Evolutionary conservation across 2,329 filamentous ascomycete species (phyloP), one percentile per base, ranked within the genome.

Genomic region (Cadophora malorum): DNA sequence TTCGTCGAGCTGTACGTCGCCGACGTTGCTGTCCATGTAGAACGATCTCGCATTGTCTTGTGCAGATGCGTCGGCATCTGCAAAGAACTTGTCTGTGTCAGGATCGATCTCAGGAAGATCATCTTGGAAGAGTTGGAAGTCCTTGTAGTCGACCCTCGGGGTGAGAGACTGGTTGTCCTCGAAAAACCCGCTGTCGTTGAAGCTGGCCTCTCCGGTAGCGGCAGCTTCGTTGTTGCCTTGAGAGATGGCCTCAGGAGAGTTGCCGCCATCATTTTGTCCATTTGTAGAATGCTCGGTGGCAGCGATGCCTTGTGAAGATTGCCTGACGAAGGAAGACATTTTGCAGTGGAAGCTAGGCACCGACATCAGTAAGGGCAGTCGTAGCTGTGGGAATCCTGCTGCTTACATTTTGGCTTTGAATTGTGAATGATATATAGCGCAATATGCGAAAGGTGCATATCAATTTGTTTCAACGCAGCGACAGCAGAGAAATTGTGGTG

Each of bases 161-260:
- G 33, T 8, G 50, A 50, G 16, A 52, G 66, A 35, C 16, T 66
- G 63, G 1, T 64, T 52, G 16, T 61, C 47, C 19, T 67, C 67
- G 25, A 68, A 62, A 45, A 70, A 70, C 14, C 65, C 67, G 55
- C 67, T 70, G 60, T 72, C 66, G 21, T 70, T n/a, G 62, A 65
- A 66, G 16, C 9, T 58, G n/a, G 62, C 56, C 31, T 7, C 25
- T 23, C 53, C 56, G 33, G 59, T 62, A 56, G 52, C 50, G 23
- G 65, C 41, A 50, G 41, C 45, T 23, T 55, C 49, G 50, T 31
- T 52, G 16, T 47, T 28, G 23, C 58, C 52, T 41, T 60, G 33
- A 19, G 35, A 38, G 4, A 63, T 19, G n/a, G 63, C 38, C 8
- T 52, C 61, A 21, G 35, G 60, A 33, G 50, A 60, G 21, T 55